Evolutionary conservation across 768 basidiomycete species (phyloP).

Genomic region (Inosperma sp.): DNA sequence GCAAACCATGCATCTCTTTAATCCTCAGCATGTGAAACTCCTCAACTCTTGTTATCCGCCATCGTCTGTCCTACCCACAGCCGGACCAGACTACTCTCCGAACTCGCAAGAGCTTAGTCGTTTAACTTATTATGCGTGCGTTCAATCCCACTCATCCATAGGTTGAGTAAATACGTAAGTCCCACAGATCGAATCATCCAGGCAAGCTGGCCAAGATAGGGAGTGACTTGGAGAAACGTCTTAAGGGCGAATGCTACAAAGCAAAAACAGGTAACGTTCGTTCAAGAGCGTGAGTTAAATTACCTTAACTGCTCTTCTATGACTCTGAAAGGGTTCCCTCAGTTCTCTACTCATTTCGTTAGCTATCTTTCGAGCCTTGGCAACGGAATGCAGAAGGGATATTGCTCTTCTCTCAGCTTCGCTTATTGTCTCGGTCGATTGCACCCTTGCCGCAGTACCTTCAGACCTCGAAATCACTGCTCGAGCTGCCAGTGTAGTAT

Average conservation of each 20-base stretch:
- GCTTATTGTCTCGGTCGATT: conserved; percentile 61
- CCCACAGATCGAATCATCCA: conserved; percentile 61
- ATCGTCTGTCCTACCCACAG: conserved; percentile 62
- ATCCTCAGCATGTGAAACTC: conserved; percentile 78
- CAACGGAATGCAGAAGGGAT: conserved; percentile 84
- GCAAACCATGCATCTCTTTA: conserved; percentile 70
- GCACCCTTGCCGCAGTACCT: conserved; percentile 48
- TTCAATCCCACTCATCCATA: not conserved
- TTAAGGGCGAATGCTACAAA: conserved; percentile 59
- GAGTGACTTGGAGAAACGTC: conserved; percentile 70
- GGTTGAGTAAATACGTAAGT: conserved; percentile 1
- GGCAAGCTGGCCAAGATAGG: conserved; percentile 77
- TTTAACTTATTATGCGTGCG: conserved; percentile 76
- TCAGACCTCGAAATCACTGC: conserved; percentile 72
- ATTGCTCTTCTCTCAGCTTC: conserved; percentile 69
- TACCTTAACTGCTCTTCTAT: not conserved
- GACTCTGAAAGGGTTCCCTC: conserved; percentile 4
- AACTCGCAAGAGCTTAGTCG: conserved; percentile 83
- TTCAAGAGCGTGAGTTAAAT: conserved; percentile 64
- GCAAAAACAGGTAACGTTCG: conserved; percentile 72
- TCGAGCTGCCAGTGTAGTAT: conserved; percentile 74
- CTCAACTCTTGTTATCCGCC: conserved; percentile 86
- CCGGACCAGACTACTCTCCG: conserved; percentile 73
- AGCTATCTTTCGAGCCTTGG: conserved; percentile 73
- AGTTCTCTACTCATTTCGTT: conserved; percentile 82